Base-by-base conservation (phyloP, 768 basidiomycete genomes). In the Amylocystis lapponica region DNA sequence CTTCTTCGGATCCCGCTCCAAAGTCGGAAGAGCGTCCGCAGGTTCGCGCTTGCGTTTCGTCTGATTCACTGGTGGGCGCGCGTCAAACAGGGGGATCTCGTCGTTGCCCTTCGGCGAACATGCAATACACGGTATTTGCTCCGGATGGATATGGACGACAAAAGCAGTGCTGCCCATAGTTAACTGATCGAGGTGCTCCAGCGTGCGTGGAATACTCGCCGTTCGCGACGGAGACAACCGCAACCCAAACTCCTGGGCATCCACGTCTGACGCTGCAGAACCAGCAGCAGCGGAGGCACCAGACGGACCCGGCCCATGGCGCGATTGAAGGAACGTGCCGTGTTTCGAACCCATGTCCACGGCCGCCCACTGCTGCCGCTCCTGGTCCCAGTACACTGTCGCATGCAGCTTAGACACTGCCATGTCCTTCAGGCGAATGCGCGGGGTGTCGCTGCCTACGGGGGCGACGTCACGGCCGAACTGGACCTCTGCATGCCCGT, bases 261-360 rank as follows among this genome's bases (percentile, higher is more conserved):
- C 45, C 39, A 14, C 22, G 8, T 4, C 31, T 2, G 37, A 27
- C 16, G 20, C 27, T 17, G n/a, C 32, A 35, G 39, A 12, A 20
- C 14, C 21, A 2, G 32, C 16, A 13, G 37, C 29, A 33, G n/a
- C 11, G 14, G 50, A 47, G 29, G 63, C 57, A 21, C 40, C 30
- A 37, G 60, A 34, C 25, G 57, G 48, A 16, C 56, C 50, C 22
- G 48, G 42, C 16, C 17, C 31, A 30, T 31, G 23, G 16, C 23
- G 10, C 10, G 58, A 53, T n/a, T 60, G 63, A 45, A 86, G 43
- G 58, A 81, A 90, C 1, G 88, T 90, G 3, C 89, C 89, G 50
- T 92, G 89, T 60, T 80, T 83, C 40, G 84, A 86, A 9, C 86
- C 89, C 81, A 86, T 86, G 58, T 92, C 89, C 9, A 89, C 86